phyloP scores from a whole-genome alignment of 2,329 filamentous ascomycete genomes.

The Didymella glomerata region DNA sequence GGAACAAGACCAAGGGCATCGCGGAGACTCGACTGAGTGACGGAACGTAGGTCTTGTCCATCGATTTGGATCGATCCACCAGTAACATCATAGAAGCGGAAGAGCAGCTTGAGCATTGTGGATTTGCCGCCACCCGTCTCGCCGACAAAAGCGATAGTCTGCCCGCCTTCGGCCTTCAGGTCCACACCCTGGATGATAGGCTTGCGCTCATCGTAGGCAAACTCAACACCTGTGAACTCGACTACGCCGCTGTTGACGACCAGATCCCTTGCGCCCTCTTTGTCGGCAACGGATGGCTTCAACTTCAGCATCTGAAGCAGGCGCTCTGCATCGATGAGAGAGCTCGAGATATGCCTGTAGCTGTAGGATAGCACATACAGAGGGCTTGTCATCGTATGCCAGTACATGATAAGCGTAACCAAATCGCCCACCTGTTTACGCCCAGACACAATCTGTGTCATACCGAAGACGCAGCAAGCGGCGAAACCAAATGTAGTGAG shows the following conservation, averaged over 20 bases:
- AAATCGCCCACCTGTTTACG: slow-evolving; percentile 66
- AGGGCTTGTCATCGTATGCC: slow-evolving; percentile 60
- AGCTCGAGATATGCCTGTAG: slow-evolving; percentile 58
- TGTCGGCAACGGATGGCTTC: slow-evolving; percentile 63
- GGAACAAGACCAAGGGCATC: slow-evolving; percentile 70
- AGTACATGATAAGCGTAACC: slow-evolving; percentile 72
- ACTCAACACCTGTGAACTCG: slow-evolving; percentile 63
- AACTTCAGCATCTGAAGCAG: slow-evolving; percentile 66
- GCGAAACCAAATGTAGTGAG: slow-evolving; percentile 61
- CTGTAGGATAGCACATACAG: slow-evolving; percentile 61
- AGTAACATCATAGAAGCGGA: slow-evolving; percentile 67
- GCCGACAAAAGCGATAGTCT: slow-evolving; percentile 68
- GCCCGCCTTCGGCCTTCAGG: slow-evolving; percentile 60
- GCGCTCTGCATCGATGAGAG: slow-evolving; percentile 72
- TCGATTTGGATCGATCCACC: slow-evolving; percentile 65
- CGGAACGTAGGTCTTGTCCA: slow-evolving; percentile 66
- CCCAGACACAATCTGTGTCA: slow-evolving; percentile 61
- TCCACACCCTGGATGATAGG: slow-evolving; percentile 60
- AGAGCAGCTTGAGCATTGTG: slow-evolving; percentile 67
- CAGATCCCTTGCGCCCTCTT: slow-evolving; percentile 50
- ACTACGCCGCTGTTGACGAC: slow-evolving; percentile 59
- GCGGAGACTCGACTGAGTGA: slow-evolving; percentile 66
- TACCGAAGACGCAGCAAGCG: slow-evolving; percentile 61
- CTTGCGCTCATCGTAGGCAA: slow-evolving; percentile 64
- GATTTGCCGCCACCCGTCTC: slow-evolving; percentile 71